These are phyloP conservation scores for Monilinia aucupariae DNA, from an alignment of 2,329 filamentous ascomycete genomes.

Conservation along the genomic window DNA sequence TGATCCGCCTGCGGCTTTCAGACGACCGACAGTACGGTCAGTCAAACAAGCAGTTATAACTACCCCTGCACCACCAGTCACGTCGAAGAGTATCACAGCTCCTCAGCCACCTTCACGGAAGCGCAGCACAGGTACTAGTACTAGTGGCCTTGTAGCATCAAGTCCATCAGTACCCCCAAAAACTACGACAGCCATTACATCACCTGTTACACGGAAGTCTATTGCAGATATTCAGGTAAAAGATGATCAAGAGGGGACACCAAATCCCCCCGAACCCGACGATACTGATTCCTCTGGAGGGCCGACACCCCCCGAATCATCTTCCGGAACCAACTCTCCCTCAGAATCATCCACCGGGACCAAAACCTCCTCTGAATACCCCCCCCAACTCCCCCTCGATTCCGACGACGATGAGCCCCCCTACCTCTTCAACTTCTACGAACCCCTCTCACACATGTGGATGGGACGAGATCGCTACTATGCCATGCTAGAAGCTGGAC, in stretches of 20 bases:
- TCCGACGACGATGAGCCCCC: not conserved
- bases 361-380: not conserved
- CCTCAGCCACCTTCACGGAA: not conserved
- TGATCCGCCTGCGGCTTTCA: not conserved
- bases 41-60: not conserved
- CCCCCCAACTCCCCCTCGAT: not conserved
- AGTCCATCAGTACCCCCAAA: not conserved
- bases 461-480: conserved; percentile 9
- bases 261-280: not conserved
- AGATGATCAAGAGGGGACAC: not conserved
- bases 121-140: too few relatives aligned
- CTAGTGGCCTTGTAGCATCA: too few relatives aligned
- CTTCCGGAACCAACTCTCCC: not conserved
- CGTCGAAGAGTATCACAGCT: not conserved
- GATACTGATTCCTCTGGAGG: too few relatives aligned
- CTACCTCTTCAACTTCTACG: conserved; percentile 6
- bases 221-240: too few relatives aligned
- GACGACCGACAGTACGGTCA: not conserved
- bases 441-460: conserved; percentile 7
- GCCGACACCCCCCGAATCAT: not conserved
- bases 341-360: too few relatives aligned
- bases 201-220: too few relatives aligned
- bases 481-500: not conserved
- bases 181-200: too few relatives aligned
- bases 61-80: not conserved